Evolutionary conservation across 345 rosid genomes (phyloP).

Genomic region (Hibiscus mutabilis): DNA sequence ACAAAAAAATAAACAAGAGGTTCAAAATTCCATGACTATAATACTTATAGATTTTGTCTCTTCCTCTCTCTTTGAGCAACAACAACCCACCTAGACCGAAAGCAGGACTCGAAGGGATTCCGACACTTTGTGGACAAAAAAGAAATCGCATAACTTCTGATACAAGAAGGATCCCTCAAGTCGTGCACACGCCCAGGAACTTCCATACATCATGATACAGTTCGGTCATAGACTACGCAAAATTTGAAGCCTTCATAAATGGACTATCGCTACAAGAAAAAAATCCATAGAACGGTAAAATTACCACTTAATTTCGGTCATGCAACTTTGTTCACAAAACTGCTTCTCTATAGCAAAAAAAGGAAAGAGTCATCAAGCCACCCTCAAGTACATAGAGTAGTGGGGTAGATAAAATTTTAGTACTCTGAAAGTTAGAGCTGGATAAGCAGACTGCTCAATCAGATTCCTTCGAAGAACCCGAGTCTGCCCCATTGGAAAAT

Average conservation of each 20-base stretch:
- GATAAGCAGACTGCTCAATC: constrained; percentile 22
- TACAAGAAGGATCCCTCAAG: constrained; percentile 27
- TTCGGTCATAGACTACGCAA: constrained; percentile 25
- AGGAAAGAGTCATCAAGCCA: constrained; percentile 27
- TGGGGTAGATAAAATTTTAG: constrained; percentile 23
- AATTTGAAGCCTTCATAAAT: constrained; percentile 28
- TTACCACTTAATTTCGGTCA: constrained; percentile 18
- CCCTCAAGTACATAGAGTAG: constrained; percentile 34
- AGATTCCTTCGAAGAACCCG: constrained; percentile 37
- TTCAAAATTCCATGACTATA: constrained; percentile 23
- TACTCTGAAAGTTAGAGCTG: constrained; percentile 31
- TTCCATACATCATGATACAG: constrained; percentile 22
- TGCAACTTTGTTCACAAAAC: constrained; percentile 26
- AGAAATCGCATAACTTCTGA: constrained; percentile 5
- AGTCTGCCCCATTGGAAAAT: constrained; percentile 43
- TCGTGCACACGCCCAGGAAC: constrained; percentile 18
- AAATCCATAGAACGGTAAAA: constrained; percentile 17
- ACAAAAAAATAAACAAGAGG: constrained; percentile 6
- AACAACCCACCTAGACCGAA: constrained; percentile 16
- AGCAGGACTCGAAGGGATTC: constrained; percentile 10
- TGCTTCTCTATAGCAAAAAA: constrained; percentile 33
- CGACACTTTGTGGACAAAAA: constrained; percentile 15
- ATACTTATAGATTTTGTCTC: neutral
- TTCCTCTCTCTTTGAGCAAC: constrained; percentile 14
- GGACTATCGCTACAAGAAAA: constrained; percentile 13